Conservation (phyloP, 768 basidiomycete genomes). For the Suillus paluster region DNA sequence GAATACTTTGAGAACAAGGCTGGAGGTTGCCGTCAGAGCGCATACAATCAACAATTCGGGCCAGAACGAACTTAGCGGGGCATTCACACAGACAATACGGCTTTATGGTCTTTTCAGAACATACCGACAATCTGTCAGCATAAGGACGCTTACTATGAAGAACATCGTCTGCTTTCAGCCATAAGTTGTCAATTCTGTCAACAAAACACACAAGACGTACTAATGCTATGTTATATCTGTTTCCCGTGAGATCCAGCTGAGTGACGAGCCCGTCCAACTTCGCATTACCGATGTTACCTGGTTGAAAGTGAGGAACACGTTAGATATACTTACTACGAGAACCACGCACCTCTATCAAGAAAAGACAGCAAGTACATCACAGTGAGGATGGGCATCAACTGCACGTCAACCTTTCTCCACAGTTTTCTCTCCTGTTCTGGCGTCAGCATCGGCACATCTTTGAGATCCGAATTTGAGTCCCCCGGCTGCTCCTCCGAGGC, state of each 20-base stretch:
- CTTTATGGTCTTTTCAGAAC: neutral
- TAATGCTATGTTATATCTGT: constrained; percentile 66
- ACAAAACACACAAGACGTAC: constrained; percentile 44
- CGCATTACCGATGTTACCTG: constrained; percentile 51
- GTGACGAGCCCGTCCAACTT: constrained; percentile 60
- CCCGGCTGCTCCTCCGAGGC: neutral
- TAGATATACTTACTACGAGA: neutral
- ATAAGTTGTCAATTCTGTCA: neutral
- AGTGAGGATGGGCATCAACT: constrained; percentile 58
- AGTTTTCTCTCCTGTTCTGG: constrained; percentile 53
- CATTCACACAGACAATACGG: constrained; percentile 53
- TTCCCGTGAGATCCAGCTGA: constrained; percentile 57
- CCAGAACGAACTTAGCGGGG: constrained; percentile 57
- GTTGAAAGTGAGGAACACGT: neutral
- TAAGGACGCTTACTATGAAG: constrained; percentile 52
- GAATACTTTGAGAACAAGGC: constrained; percentile 58
- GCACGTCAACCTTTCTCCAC: constrained; percentile 59
- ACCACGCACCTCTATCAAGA: constrained; percentile 56
- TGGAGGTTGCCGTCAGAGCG: neutral
- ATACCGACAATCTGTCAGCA: neutral
- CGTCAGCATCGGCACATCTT: constrained; percentile 24
- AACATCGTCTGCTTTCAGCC: constrained; percentile 55
- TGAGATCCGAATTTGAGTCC: neutral
- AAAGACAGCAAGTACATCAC: constrained; percentile 66
- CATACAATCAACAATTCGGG: neutral